Evolutionary conservation across 495 filamentous ascomycete genomes (phyloP).

Genomic region (Parachaetomium inaequale): DNA sequence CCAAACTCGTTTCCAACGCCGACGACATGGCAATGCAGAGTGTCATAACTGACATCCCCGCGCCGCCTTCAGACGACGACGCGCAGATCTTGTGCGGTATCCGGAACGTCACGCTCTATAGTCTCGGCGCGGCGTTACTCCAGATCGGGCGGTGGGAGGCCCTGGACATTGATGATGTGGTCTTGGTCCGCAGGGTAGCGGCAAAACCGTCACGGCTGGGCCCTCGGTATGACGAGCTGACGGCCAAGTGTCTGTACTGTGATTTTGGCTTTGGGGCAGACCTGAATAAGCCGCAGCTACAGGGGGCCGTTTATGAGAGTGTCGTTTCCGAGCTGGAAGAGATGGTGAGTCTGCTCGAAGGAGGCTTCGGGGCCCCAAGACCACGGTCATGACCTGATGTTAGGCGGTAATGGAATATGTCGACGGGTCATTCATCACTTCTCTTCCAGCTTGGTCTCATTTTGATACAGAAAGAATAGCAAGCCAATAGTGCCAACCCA

Average conservation of each 20-base stretch:
- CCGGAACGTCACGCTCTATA: not conserved
- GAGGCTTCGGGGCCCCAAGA: not conserved
- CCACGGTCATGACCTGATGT: too few relatives aligned
- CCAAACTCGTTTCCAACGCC: not conserved
- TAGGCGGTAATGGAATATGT: too few relatives aligned
- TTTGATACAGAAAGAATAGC: too few relatives aligned
- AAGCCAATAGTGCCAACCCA: not conserved
- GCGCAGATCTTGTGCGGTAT: not conserved
- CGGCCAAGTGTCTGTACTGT: not conserved
- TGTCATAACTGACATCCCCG: not conserved
- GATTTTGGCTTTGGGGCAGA: not conserved
- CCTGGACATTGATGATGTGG: not conserved
- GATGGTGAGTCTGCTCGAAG: not conserved
- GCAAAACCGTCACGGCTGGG: not conserved
- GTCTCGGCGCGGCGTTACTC: not conserved
- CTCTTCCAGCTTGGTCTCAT: too few relatives aligned
- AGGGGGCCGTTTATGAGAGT: not conserved
- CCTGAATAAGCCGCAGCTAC: not conserved
- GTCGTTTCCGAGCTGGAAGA: not conserved
- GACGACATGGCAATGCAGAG: not conserved
- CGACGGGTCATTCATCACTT: too few relatives aligned
- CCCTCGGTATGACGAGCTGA: conserved; percentile 4
- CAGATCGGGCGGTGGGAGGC: conserved; percentile 6
- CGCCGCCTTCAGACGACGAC: not conserved
- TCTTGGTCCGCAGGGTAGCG: not conserved